These are phyloP conservation scores for Debaryomyces castellii DNA, from an alignment of 805 yeast genomes.

Conservation along the genomic window DNA sequence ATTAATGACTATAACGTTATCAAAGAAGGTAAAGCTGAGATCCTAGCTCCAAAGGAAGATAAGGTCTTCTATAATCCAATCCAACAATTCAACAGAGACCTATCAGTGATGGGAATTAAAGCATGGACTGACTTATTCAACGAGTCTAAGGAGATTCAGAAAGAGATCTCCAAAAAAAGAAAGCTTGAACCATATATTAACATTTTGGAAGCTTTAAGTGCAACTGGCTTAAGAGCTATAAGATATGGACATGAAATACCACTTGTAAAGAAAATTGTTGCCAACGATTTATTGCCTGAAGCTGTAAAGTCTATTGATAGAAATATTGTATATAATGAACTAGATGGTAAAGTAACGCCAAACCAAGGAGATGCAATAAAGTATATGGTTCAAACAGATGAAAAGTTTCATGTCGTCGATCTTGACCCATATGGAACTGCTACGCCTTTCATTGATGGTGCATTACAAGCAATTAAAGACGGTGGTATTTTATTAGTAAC, in stretches of 20 bases:
- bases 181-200: slow-evolving; percentile 50
- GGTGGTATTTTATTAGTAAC: slow-evolving; percentile 88
- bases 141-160: slow-evolving; percentile 6
- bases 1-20: slow-evolving; percentile 33
- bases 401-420: slow-evolving; percentile 80
- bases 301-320: slow-evolving; percentile 81
- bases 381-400: slow-evolving; percentile 55
- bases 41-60: slow-evolving; percentile 78
- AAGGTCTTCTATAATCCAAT: slow-evolving; percentile 92
- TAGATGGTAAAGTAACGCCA: slow-evolving; percentile 56
- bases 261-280: slow-evolving; percentile 66
- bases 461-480: slow-evolving; percentile 78
- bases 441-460: slow-evolving; percentile 91
- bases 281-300: slow-evolving; percentile 83
- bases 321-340: slow-evolving; percentile 67
- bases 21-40: slow-evolving; percentile 80
- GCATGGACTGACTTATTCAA: slow-evolving; percentile 75
- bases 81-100: slow-evolving; percentile 94
- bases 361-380: slow-evolving; percentile 90
- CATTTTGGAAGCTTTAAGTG: slow-evolving; percentile 87
- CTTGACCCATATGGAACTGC: slow-evolving; percentile 98
- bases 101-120: slow-evolving; percentile 78
- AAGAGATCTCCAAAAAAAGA: slow-evolving; percentile 9
- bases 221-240: slow-evolving; percentile 92
- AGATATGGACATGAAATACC: slow-evolving; percentile 93